Conservation (phyloP, 78 protist genomes). For the Dictyostelium capitatum region DNA sequence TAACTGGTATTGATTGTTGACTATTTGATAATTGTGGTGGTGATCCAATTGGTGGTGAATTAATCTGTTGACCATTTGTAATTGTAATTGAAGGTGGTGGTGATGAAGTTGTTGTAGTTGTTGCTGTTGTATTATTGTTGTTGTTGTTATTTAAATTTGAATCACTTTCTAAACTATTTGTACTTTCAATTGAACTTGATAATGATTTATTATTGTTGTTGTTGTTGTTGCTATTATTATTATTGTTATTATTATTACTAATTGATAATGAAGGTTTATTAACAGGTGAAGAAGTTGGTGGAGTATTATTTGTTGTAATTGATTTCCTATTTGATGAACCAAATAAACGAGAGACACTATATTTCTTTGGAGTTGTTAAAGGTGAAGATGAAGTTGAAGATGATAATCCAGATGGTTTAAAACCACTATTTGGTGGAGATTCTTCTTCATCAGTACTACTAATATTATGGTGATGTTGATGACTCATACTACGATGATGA, state of each 20-base stretch:
- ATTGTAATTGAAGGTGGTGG: slow-evolving; percentile 19
- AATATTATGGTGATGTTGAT: neutral
- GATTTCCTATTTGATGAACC: slow-evolving; percentile 4
- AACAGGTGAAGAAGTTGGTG: neutral
- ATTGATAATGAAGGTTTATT: neutral
- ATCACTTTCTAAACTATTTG: slow-evolving; percentile 3
- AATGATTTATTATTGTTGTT: neutral
- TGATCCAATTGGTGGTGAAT: neutral
- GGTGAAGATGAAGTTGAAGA: slow-evolving; percentile 3
- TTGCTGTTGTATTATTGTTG: neutral
- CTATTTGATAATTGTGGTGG: neutral
- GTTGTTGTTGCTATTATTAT: neutral
- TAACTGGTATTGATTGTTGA: neutral
- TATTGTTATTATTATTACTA: neutral
- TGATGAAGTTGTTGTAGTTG: neutral
- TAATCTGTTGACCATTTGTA: neutral
- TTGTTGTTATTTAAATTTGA: neutral
- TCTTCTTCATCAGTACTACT: neutral
- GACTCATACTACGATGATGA: neutral
- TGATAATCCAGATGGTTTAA: neutral
- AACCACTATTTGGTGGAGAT: slow-evolving; percentile 27
- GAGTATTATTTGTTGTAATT: neutral
- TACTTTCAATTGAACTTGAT: slow-evolving; percentile 15
- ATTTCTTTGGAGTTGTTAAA: slow-evolving; percentile 10
- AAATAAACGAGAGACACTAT: neutral